Base-by-base conservation (phyloP, 2,329 filamentous ascomycete genomes). In the Penicillium sp. region DNA sequence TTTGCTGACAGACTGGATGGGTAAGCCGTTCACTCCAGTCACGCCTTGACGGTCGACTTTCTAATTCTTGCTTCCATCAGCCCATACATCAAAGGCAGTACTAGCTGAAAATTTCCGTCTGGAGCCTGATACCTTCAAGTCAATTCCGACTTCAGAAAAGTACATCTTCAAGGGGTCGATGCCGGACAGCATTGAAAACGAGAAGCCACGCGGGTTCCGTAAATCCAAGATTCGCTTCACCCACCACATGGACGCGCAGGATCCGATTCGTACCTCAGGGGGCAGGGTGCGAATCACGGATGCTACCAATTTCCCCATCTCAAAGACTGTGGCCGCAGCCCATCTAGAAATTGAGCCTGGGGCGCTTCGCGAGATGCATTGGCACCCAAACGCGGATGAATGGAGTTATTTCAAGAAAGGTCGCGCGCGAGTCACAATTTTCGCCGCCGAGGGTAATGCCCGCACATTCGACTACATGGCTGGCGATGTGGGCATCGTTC, bases 371-470 rank as follows among this genome's bases (percentile, higher is more conserved):
- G 89, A 91, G 76, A 91, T 92, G 85, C 89, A 92, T 78, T 92
- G 89, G 89, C 89, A 92, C 70, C 89, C 89, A 0, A 87, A 86
- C 53, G 88, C 89, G 4, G 89, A 92, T 69, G 89, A 92, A 73
- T 92, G 89, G 89, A 89, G 86, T 11, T 92, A 89, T 76, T 91
- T 92, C 78, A 84, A 91, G 72, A 78, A 77, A 40, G 90, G 90
- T 1, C 85, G 85, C 19, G 90, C 88, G 0, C 83, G 89, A 44
- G 83, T 91, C 24, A 92, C 89, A n/a, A 84, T 92, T 67, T 93
- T 92, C 69, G 88, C 84, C 0, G 82, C 88, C 1, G 83, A 89
- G 70, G 88, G 88, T 33, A 86, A 80, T 27, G 88, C 89, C 0
- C 79, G 89, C 36, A 92, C 89, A 0, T 92, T 92, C 69, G 85